Conservation (phyloP, 176 grass and related monocot species). For the Triticum urartu region DNA sequence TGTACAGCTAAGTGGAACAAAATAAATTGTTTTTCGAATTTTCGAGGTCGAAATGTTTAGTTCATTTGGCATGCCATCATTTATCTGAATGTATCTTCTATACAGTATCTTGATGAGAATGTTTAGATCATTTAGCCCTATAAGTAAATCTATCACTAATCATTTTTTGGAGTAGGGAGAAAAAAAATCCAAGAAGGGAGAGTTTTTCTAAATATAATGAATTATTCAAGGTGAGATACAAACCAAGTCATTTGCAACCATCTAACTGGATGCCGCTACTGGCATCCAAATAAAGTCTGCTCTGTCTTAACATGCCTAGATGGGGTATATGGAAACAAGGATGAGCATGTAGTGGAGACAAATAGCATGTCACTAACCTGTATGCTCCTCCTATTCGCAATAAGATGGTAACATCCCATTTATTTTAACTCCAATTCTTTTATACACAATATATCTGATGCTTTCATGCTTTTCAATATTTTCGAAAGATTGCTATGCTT, state of each 20-base stretch:
- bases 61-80: neutral
- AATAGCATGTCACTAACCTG: too few relatives aligned
- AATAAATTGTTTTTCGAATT: neutral
- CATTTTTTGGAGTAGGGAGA: neutral
- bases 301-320: neutral
- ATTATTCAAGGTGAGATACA: neutral
- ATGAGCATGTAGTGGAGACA: too few relatives aligned
- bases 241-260: neutral
- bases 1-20: conserved; percentile 1
- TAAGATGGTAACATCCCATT: too few relatives aligned
- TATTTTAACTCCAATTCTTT: too few relatives aligned
- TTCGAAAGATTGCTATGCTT: too few relatives aligned
- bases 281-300: neutral
- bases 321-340: neutral
- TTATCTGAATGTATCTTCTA: neutral
- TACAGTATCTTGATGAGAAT: neutral
- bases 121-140: neutral
- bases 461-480: too few relatives aligned
- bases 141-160: neutral
- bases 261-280: neutral
- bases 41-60: neutral
- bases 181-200: too few relatives aligned
- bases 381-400: too few relatives aligned
- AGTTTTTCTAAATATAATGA: neutral
- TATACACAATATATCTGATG: too few relatives aligned